A percentile compares a stretch with the other conserved stretches of the same genome.
Conservation (phyloP, 129 eudicot genomes). For the Heracleum sosnowskyi region DNA sequence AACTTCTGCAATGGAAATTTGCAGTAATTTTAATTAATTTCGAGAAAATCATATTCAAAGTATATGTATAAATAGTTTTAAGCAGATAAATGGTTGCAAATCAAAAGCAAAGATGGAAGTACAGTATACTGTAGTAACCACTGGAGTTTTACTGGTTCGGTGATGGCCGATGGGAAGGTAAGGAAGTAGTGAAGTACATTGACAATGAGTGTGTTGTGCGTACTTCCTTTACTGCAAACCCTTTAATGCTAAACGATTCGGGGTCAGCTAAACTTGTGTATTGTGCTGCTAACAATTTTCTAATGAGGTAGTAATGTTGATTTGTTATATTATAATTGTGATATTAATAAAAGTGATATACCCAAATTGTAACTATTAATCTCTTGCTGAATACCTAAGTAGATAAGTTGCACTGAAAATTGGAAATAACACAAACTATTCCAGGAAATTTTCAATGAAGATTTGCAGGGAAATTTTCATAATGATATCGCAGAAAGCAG, state of each 20-base stretch:
- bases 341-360: background rate
- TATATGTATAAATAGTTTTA: background rate
- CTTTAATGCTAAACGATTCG: background rate
- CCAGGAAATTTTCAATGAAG: background rate
- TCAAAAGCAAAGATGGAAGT: background rate
- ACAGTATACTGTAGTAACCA: background rate
- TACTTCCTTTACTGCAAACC: background rate
- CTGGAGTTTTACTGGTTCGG: background rate
- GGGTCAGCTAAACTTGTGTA: background rate
- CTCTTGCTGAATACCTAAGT: background rate
- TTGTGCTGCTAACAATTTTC: background rate
- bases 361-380: too few species aligned
- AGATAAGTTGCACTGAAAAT: background rate
- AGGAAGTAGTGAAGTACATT: background rate
- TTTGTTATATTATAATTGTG: background rate
- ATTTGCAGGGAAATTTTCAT: background rate
- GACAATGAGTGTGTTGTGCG: background rate
- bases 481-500: background rate
- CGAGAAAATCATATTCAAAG: background rate
- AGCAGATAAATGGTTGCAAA: background rate
- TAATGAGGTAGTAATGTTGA: background rate
- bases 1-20: constrained; percentile 51
- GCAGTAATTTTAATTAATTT: constrained; percentile 7
- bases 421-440: background rate
- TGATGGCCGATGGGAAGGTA: background rate